A percentile compares a stretch with the other conserved stretches of the same genome.
phyloP scores from a whole-genome alignment of 306 rosid genomes.

The Comarum palustre region DNA sequence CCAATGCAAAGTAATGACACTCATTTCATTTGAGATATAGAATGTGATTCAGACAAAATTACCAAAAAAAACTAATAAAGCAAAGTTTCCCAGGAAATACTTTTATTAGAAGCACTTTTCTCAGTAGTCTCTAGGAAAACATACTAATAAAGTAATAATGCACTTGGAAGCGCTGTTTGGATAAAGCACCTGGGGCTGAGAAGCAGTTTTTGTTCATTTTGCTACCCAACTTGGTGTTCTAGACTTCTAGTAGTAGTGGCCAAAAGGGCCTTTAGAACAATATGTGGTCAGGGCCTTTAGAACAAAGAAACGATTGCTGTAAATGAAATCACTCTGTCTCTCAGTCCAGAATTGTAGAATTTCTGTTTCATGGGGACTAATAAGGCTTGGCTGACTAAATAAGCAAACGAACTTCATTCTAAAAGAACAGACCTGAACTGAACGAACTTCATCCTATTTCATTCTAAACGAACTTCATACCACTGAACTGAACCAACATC shows the following conservation, averaged over 20 bases:
- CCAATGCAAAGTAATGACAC: neutral
- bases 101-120: neutral
- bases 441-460: slow-evolving; percentile 24
- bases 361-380: neutral
- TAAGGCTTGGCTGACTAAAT: neutral
- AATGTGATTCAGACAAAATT: neutral
- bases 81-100: no score
- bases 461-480: slow-evolving; percentile 79
- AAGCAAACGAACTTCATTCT: no score
- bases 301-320: neutral
- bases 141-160: neutral
- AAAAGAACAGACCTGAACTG: no score
- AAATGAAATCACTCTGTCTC: neutral
- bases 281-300: neutral
- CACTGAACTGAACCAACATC: slow-evolving; percentile 76
- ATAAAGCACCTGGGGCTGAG: neutral
- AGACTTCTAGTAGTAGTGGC: neutral
- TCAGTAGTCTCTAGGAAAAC: neutral
- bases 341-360: neutral
- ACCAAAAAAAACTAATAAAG: neutral
- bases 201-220: neutral
- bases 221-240: neutral
- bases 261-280: neutral
- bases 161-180: neutral
- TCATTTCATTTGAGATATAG: neutral